These are phyloP conservation scores for Saraca asoca DNA, from an alignment of 331 rosid genomes.

Conservation along the genomic window DNA sequence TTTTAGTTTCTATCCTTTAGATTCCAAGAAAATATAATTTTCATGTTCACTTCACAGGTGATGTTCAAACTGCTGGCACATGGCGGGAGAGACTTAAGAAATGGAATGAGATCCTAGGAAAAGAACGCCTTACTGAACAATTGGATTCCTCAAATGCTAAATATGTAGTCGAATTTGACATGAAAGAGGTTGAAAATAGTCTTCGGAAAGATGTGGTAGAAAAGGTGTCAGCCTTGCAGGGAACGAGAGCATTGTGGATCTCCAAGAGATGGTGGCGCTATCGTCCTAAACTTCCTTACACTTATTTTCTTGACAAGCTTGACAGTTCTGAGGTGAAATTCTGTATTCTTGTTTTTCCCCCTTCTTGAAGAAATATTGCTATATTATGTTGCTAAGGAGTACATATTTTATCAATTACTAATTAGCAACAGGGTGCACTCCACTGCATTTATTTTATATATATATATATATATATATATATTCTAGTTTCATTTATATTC, in stretches of 20 bases:
- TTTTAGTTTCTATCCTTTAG: constrained; percentile 21
- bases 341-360: constrained; percentile 17
- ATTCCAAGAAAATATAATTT: constrained; percentile 24
- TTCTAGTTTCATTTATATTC: too few relatives aligned
- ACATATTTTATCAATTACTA: neutral
- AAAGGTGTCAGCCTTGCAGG: constrained; percentile 57
- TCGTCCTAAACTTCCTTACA: constrained; percentile 92
- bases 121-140: constrained; percentile 63
- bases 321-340: constrained; percentile 78
- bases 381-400: constrained; percentile 12
- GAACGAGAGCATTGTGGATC: constrained; percentile 83
- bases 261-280: constrained; percentile 97
- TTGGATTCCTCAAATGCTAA: constrained; percentile 64
- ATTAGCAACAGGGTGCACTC: too few relatives aligned
- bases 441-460: too few relatives aligned
- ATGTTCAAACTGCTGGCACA: constrained; percentile 53
- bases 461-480: too few relatives aligned
- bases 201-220: constrained; percentile 87
- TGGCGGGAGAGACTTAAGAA: constrained; percentile 82
- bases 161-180: constrained; percentile 88
- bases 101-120: constrained; percentile 79
- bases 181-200: constrained; percentile 97
- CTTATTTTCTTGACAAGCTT: constrained; percentile 84
- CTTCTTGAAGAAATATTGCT: constrained; percentile 15
- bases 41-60: constrained; percentile 44